These are phyloP conservation scores for Candida tropicalis DNA, from an alignment of 1,139 yeast species.

Conservation along the genomic window DNA sequence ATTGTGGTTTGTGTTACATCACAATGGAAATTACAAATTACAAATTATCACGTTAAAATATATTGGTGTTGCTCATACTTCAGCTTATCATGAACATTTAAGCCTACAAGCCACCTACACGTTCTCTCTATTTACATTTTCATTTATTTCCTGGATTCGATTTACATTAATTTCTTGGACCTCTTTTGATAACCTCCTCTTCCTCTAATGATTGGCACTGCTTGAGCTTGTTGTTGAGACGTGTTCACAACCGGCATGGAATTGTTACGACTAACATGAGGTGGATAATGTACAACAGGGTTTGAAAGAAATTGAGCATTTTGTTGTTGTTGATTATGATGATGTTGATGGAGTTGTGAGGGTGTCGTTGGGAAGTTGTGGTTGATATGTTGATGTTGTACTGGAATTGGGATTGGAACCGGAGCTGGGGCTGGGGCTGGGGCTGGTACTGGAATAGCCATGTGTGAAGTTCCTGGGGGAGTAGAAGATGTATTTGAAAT, in stretches of 20 bases:
- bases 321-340: conserved; percentile 11
- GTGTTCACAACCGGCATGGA: conserved; percentile 5
- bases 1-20: too few species aligned
- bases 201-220: conserved; percentile 44
- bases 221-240: conserved; percentile 3
- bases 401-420: not conserved
- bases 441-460: not conserved
- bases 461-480: conserved; percentile 2
- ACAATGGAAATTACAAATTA: too few species aligned
- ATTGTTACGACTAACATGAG: conserved; percentile 11
- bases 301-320: conserved; percentile 4
- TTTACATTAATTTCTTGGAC: conserved; percentile 37
- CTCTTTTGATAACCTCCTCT: conserved; percentile 55
- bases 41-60: too few species aligned
- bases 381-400: not conserved
- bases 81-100: too few species aligned
- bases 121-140: not conserved
- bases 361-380: too few species aligned
- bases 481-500: conserved; percentile 13
- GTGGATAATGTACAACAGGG: conserved; percentile 14
- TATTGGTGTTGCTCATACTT: too few species aligned
- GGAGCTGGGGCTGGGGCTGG: conserved; percentile 9
- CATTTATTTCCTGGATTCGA: too few species aligned
- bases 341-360: conserved; percentile 3
- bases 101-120: not conserved